Conservation (phyloP, 495 filamentous ascomycete genomes). For the Parathielavia appendiculata region DNA sequence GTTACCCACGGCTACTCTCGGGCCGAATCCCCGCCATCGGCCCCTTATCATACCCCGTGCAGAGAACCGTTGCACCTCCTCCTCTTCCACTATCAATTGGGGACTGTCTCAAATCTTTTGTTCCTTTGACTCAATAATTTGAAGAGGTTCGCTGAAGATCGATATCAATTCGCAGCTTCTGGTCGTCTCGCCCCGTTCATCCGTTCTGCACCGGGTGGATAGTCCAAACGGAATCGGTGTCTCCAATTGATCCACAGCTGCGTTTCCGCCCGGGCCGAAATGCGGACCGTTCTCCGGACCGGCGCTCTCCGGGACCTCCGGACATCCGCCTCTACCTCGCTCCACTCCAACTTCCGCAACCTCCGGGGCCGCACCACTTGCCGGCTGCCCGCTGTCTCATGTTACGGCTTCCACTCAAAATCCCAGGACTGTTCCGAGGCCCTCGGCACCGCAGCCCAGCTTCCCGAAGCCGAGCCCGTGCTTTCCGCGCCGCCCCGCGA, state of each 20-base stretch:
- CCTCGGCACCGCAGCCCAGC: conserved; percentile 18
- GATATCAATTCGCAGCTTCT: neutral
- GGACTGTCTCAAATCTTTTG: neutral
- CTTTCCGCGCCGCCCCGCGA: conserved; percentile 20
- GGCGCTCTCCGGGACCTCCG: conserved; percentile 8
- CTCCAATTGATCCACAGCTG: neutral
- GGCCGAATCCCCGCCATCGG: conserved; percentile 5
- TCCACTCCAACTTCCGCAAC: neutral
- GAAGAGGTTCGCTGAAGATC: neutral
- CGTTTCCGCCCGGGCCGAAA: conserved; percentile 1
- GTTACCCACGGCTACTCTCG: conserved; percentile 17
- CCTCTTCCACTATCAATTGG: neutral
- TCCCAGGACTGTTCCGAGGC: conserved; percentile 19
- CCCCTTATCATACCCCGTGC: neutral
- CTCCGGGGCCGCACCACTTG: neutral
- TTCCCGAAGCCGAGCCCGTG: conserved; percentile 21
- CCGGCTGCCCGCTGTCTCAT: neutral
- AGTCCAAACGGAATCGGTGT: no score
- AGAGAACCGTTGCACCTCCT: no score
- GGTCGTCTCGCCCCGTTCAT: neutral
- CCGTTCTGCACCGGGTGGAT: neutral
- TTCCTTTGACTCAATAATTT: neutral
- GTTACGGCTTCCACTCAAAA: conserved; percentile 19
- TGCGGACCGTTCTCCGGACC: conserved; percentile 11
- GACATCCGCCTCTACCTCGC: neutral